These are phyloP conservation scores for Cymbopogon citratus DNA, from an alignment of 176 grass and related monocot species.

Conservation along the genomic window DNA sequence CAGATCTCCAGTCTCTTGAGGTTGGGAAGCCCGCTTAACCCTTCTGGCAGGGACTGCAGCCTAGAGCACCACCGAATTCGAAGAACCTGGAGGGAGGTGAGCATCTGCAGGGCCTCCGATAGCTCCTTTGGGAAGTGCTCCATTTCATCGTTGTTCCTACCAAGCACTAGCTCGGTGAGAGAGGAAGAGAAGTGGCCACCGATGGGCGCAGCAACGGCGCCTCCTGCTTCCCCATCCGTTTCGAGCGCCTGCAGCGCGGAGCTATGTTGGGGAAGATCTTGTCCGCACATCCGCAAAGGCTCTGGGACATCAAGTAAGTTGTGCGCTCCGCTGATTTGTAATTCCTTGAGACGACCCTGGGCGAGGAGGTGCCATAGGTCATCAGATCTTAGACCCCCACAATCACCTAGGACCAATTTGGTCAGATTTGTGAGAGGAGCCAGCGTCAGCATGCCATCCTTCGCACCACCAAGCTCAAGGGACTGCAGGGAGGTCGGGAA, in stretches of 20 bases:
- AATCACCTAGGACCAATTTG: fast-evolving
- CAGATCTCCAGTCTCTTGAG: background rate
- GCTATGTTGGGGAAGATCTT: background rate
- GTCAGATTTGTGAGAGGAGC: conserved; percentile 3
- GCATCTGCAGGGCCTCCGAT: background rate
- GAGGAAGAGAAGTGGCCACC: background rate
- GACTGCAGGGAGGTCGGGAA: background rate
- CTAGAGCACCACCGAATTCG: background rate
- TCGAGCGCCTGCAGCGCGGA: background rate
- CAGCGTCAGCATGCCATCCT: background rate
- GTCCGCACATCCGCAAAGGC: background rate
- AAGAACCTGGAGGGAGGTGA: background rate
- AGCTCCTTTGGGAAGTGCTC: background rate
- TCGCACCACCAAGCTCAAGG: fast-evolving
- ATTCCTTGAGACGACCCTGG: background rate
- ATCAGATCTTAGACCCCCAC: background rate
- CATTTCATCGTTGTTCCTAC: background rate
- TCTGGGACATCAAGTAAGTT: background rate
- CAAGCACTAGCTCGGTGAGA: background rate
- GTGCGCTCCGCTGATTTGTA: fast-evolving
- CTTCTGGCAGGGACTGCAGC: background rate
- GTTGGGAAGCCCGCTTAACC: background rate
- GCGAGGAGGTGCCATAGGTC: background rate
- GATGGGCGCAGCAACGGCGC: background rate
- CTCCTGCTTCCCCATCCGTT: background rate